phyloP scores from a whole-genome alignment of 1,139 yeast genomes.

The Taphrina sp. region DNA sequence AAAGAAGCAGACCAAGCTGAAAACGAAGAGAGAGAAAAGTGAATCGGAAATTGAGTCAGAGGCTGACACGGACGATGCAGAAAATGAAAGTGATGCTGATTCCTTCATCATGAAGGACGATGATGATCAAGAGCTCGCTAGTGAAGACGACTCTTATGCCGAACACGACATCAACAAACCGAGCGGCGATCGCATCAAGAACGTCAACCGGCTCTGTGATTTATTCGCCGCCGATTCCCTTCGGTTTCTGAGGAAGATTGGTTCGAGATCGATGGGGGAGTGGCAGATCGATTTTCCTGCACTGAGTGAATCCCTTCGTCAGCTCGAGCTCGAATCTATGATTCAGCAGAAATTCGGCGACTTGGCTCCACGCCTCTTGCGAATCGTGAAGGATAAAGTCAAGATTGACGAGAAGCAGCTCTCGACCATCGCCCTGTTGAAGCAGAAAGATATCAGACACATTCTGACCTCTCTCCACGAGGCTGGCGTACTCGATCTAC shows the following conservation, averaged over 20 bases:
- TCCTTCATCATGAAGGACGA: slow-evolving; percentile 44
- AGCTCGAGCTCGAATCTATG: slow-evolving; percentile 59
- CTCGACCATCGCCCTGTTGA: slow-evolving; percentile 58
- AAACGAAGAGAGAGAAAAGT: slow-evolving; percentile 10
- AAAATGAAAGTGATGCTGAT: slow-evolving; percentile 19
- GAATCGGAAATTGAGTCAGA: slow-evolving; percentile 38
- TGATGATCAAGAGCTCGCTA: slow-evolving; percentile 52
- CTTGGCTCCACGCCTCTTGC: slow-evolving; percentile 61
- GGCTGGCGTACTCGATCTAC: slow-evolving; percentile 51
- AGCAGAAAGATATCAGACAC: slow-evolving; percentile 69
- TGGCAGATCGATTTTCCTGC: slow-evolving; percentile 48
- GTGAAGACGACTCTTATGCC: slow-evolving; percentile 42
- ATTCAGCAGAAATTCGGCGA: slow-evolving; percentile 51
- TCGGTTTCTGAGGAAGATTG: slow-evolving; percentile 42
- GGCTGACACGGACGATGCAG: slow-evolving; percentile 40
- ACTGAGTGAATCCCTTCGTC: slow-evolving; percentile 49
- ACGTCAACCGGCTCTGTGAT: slow-evolving; percentile 50
- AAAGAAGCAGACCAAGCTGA: slow-evolving; percentile 39
- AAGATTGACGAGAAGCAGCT: slow-evolving; percentile 77
- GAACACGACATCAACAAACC: slow-evolving; percentile 46
- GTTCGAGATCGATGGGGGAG: slow-evolving; percentile 47
- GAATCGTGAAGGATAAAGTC: slow-evolving; percentile 65
- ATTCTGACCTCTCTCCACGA: slow-evolving; percentile 45
- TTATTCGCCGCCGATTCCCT: slow-evolving; percentile 43
- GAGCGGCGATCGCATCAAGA: slow-evolving; percentile 35